Evolutionary conservation across 345 rosid genomes (phyloP), one percentile per base, ranked within the genome.

Genomic region (Tarenaya hassleriana): DNA sequence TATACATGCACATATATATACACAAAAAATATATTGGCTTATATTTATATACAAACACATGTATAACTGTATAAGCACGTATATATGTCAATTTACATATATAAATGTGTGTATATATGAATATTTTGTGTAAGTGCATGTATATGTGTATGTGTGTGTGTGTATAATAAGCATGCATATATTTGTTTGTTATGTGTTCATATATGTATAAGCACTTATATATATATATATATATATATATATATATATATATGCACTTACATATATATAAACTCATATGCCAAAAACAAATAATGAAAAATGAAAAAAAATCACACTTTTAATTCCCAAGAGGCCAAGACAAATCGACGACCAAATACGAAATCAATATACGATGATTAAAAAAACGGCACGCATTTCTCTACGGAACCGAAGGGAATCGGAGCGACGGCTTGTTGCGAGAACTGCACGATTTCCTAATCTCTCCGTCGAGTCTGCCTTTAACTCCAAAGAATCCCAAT

Each of bases 401-500:
- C n/a, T 16, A 5, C 16, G n/a, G n/a, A 58, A 16, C 62, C 8
- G n/a, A n/a, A 47, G 45, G 5, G 1, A 0, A 0, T 20, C 51
- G 56, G 4, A 33, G n/a, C 24, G 17, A 2, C 15, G 14, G 41
- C 14, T 8, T 8, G 11, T 77, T 76, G 52, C 69, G 62, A n/a
- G 62, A 57, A 13, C 71, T 51, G 40, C 95, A 85, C 4, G 71
- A 62, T 52, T 13, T 59, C 69, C 87, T 76, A 3, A 85, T 71
- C 76, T 82, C 78, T 14, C 75, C 74, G 9, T 43, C 34, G 3
- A 31, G 3, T 9, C 32, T 63, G 4, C 37, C 37, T 39, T 55
- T 67, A 31, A 67, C 60, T 4, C 44, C 52, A 6, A 75, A 51
- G 0, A 43, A 31, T 42, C 95, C 88, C 67, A 81, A 20, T 15